These are phyloP conservation scores for Trichoderma sp. DNA, from an alignment of 2,329 filamentous ascomycete species.

Conservation along the genomic window DNA sequence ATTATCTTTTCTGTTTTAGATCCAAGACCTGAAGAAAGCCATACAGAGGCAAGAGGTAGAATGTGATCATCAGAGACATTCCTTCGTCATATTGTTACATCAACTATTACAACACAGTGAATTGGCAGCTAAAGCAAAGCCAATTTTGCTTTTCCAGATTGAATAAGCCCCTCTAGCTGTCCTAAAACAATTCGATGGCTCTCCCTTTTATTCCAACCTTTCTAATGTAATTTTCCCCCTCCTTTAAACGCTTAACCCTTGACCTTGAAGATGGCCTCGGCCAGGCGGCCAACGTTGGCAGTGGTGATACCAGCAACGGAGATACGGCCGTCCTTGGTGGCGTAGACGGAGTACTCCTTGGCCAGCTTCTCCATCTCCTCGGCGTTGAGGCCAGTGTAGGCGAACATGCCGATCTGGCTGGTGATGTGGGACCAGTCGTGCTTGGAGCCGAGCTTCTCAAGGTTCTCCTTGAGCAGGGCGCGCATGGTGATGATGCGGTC, in stretches of 20 bases:
- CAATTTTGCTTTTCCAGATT: neutral
- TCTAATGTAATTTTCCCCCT: neutral
- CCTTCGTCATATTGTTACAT: slow-evolving; percentile 22
- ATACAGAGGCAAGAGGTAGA: neutral
- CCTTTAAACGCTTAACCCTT: slow-evolving; percentile 53
- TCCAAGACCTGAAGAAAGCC: neutral
- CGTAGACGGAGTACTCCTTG: slow-evolving; percentile 96
- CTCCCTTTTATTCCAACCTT: neutral
- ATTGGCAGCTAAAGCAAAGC: neutral
- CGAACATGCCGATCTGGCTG: slow-evolving; percentile 98
- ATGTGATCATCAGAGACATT: slow-evolving; percentile 4
- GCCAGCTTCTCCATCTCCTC: slow-evolving; percentile 90
- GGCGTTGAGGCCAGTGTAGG: slow-evolving; percentile 88
- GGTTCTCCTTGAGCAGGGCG: slow-evolving; percentile 86
- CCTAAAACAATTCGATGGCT: neutral
- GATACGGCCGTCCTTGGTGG: slow-evolving; percentile 87
- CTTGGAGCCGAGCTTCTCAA: slow-evolving; percentile 91
- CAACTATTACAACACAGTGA: slow-evolving; percentile 1
- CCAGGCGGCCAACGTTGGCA: slow-evolving; percentile 75
- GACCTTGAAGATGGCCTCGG: slow-evolving; percentile 81
- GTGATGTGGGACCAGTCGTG: slow-evolving; percentile 99
- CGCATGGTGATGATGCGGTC: slow-evolving; percentile 99
- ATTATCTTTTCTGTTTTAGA: neutral
- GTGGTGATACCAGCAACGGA: slow-evolving; percentile 81
- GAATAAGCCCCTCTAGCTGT: neutral